Evolutionary conservation across 306 rosid genomes (phyloP).

Genomic region (Boehmeria nivea): DNA sequence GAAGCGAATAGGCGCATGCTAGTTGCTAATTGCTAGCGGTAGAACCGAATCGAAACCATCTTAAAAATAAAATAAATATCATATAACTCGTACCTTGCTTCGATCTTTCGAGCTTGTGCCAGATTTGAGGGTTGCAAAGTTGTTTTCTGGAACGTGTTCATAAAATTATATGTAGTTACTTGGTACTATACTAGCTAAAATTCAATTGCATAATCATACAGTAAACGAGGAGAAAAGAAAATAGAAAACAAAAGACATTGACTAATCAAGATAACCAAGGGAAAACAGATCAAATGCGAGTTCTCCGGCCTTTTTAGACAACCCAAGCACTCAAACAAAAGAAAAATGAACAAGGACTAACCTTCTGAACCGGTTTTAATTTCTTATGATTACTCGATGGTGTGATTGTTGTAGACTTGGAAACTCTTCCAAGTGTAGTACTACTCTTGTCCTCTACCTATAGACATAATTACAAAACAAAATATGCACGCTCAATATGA

Average conservation of each 20-base stretch:
- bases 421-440: neutral
- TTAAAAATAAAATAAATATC: no score
- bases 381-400: constrained; percentile 6
- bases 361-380: constrained; percentile 14
- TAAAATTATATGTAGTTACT: no score
- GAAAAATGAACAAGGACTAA: neutral
- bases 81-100: constrained; percentile 22
- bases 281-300: no score
- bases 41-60: no score
- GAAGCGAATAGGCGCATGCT: neutral
- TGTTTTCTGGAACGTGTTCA: no score
- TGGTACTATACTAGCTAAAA: no score
- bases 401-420: constrained; percentile 2
- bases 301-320: no score
- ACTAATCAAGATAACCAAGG: neutral
- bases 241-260: no score
- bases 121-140: neutral
- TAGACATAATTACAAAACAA: neutral
- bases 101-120: constrained; percentile 7
- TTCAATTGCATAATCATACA: no score
- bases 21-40: no score
- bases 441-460: constrained; percentile 19
- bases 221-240: no score
- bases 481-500: neutral
- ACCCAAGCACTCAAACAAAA: no score